phyloP scores from a whole-genome alignment of 148 eudicot species.

The Pouteria glomerata region DNA sequence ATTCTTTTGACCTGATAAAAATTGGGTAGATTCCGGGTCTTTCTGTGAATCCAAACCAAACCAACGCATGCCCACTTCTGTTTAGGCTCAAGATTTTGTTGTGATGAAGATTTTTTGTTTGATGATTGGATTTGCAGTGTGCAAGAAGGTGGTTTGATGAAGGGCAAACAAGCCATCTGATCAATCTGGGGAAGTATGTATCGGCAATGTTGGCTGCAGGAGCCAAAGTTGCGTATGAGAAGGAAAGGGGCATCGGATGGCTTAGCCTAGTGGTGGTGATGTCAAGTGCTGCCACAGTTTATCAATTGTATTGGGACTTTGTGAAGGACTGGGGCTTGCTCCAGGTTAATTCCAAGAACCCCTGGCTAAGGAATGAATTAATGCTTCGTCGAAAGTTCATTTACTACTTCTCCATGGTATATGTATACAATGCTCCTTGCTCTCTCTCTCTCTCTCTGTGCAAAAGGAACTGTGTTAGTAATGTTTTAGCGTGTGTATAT shows the following conservation, averaged over 20 bases:
- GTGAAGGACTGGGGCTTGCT: conserved; percentile 98
- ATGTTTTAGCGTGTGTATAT: no score
- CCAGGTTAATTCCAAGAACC: conserved; percentile 75
- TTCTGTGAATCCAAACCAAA: no score
- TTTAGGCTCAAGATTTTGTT: no score
- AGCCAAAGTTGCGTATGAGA: conserved; percentile 89
- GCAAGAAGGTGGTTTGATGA: conserved; percentile 98
- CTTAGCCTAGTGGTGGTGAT: conserved; percentile 62
- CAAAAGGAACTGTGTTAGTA: not conserved
- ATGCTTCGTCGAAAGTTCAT: conserved; percentile 68
- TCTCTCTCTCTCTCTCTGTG: not conserved
- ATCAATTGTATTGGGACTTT: conserved; percentile 97
- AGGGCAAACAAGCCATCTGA: conserved; percentile 74
- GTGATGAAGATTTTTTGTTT: no score
- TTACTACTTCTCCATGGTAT: conserved; percentile 94
- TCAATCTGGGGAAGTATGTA: conserved; percentile 86
- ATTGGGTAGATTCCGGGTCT: not conserved
- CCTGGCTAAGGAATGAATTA: conserved; percentile 94
- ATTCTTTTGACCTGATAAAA: not conserved
- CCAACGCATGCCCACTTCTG: no score
- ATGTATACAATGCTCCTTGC: not conserved
- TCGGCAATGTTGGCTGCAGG: conserved; percentile 99
- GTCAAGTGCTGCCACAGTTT: conserved; percentile 89
- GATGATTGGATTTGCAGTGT: conserved; percentile 49
- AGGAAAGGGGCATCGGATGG: conserved; percentile 59